Percentiles rank a stretch among this genome's conserved stretches.
Conservation (phyloP, 768 basidiomycete species). For the Butyriboletus loyo region DNA sequence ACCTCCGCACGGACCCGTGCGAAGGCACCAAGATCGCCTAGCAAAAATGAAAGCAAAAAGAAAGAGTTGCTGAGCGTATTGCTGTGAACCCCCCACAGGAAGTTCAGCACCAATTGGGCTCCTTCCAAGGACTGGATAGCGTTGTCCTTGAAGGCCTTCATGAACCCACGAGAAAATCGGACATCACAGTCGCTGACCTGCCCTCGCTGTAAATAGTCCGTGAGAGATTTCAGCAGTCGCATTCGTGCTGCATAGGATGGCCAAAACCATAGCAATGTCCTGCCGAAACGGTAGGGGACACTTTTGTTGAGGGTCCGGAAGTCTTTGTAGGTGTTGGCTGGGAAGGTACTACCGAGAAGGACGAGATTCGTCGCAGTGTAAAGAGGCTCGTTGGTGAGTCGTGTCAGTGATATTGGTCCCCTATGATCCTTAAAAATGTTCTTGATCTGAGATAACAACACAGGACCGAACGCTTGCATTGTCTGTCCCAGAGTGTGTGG, state of each 20-base stretch:
- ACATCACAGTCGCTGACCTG: slow-evolving; percentile 2
- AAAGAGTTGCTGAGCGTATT: slow-evolving; percentile 20
- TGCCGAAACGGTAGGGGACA: slow-evolving; percentile 16
- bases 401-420: slow-evolving; percentile 11
- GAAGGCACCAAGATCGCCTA: slow-evolving; percentile 43
- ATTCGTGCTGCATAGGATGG: slow-evolving; percentile 15
- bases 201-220: slow-evolving; percentile 11
- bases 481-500: slow-evolving; percentile 10
- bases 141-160: slow-evolving; percentile 17
- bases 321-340: slow-evolving; percentile 17
- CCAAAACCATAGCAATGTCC: slow-evolving; percentile 11
- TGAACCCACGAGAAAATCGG: slow-evolving; percentile 11
- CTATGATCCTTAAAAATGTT: background rate
- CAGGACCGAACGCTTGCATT: slow-evolving; percentile 8
- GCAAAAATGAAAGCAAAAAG: slow-evolving; percentile 28
- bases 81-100: slow-evolving; percentile 23
- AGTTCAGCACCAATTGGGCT: slow-evolving; percentile 17
- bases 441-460: slow-evolving; percentile 12
- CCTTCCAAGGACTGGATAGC: slow-evolving; percentile 14
- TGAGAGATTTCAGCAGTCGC: slow-evolving; percentile 8
- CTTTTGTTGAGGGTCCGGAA: slow-evolving; percentile 18
- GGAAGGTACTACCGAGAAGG: slow-evolving; percentile 21
- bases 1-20: slow-evolving; percentile 46
- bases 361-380: slow-evolving; percentile 17
- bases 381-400: slow-evolving; percentile 17